Base-by-base conservation (phyloP, 257 asterid species). In the Lycium barbarum region DNA sequence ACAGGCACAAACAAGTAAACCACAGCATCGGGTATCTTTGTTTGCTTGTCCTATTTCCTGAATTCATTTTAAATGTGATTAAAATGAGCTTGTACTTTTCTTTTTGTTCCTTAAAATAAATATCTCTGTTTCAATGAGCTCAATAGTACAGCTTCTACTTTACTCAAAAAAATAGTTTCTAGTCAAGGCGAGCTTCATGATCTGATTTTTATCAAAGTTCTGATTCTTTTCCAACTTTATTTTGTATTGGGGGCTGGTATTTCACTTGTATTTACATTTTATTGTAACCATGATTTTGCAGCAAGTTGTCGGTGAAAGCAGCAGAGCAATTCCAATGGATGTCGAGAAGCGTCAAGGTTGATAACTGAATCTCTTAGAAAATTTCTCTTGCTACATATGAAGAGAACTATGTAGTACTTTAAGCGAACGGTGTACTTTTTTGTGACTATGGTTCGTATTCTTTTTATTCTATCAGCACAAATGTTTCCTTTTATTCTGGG, bases 281-380 rank as follows among this genome's bases (percentile, higher is more conserved):
- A 55, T 12, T 13, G 17, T 11, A 26, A 15, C 9, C 38, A 38
- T 67, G 66, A 66, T 83, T 68, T 71, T 71, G 55, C 43, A 95
- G 99, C 91, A 96, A 84, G 82, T 85, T 80, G 89, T 93, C 58
- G 98, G 98, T 83, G 98, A 95, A 88, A 91, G 93, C 86, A 97
- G 98, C 88, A 94, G 93, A 80, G 94, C 89, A 51, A 93, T 90
- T 88, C 94, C 89, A 79, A 85, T 53, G 84, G 94, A 91, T 68
- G 83, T 74, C 57, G 93, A 89, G 84, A 97, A 88, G 88, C 92
- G 91, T 87, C 94, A 92, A 94, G 98, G 99, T 96, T 80, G 78
- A 10, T 73, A 6, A 62, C 53, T 83, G 35, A 65, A 63, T 26
- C 86, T 62, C 54, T 11, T 51, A 70, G 43, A 79, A 57, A 38